phyloP scores from a whole-genome alignment of 176 grass and related monocot genomes.

The Bonia amplexicaulis region DNA sequence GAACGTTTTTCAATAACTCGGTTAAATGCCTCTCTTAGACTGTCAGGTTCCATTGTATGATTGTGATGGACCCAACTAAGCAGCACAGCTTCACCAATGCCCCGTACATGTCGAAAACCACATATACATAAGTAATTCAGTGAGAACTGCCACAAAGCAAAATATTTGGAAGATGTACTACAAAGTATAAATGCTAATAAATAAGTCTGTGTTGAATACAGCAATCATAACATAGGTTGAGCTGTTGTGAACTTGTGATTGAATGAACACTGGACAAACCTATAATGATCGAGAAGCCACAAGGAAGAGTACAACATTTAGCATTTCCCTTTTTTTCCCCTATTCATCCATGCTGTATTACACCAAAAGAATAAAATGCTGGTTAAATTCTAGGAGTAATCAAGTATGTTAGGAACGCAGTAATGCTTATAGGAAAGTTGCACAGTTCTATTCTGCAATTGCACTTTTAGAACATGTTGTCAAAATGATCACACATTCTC shows the following conservation, averaged over 20 bases:
- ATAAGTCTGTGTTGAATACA: not conserved
- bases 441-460: not conserved
- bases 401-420: not conserved
- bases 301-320: not conserved
- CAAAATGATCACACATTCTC: not conserved
- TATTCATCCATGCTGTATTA: not conserved
- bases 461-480: not conserved
- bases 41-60: constrained; percentile 65
- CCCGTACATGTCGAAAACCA: constrained; percentile 2
- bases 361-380: not conserved
- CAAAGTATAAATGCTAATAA: not conserved
- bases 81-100: not conserved
- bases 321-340: not conserved
- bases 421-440: not conserved
- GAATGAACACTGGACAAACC: not conserved
- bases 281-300: not conserved
- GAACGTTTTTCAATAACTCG: constrained; percentile 63
- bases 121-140: not conserved
- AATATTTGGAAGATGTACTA: not conserved
- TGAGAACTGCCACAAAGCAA: not conserved
- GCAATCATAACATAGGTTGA: not conserved
- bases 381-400: constrained; percentile 3
- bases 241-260: not conserved
- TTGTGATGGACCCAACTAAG: constrained; percentile 22
- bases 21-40: constrained; percentile 71